Evolutionary conservation across 2,329 filamentous ascomycete genomes (phyloP).

Genomic region (Pyrenochaeta sp.): DNA sequence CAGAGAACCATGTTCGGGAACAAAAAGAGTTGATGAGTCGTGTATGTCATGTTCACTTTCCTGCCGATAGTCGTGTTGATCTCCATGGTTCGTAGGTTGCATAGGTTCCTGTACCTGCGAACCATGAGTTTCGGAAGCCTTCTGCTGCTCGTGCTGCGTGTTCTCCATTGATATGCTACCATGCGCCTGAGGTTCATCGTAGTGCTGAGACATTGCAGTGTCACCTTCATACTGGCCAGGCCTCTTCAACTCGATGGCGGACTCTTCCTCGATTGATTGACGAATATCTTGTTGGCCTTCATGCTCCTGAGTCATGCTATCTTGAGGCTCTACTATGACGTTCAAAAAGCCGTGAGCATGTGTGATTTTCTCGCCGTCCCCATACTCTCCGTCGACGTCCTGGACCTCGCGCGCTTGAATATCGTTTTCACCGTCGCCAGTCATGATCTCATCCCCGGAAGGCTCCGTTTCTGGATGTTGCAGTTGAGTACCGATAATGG

Average conservation of each 20-base stretch:
- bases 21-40: conserved; percentile 22
- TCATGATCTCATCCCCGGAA: not conserved
- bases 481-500: conserved; percentile 6
- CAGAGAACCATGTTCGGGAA: conserved; percentile 14
- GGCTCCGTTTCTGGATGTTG: not conserved
- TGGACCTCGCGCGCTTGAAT: not conserved
- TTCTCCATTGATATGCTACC: not conserved
- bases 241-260: not conserved
- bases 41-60: not conserved
- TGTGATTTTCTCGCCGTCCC: not conserved
- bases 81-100: no score
- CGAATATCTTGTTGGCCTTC: not conserved
- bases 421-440: not conserved
- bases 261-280: not conserved
- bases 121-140: not conserved
- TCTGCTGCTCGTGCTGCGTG: not conserved
- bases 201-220: not conserved
- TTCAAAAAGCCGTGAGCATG: not conserved
- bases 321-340: not conserved
- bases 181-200: conserved; percentile 1
- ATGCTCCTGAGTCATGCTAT: not conserved
- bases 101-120: not conserved
- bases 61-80: no score
- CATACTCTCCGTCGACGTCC: not conserved
- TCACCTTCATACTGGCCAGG: not conserved